A percentile compares a stretch with the other conserved stretches of the same genome.
Evolutionary conservation across 192 early-diverging fungal species (phyloP).

Genomic region (Phycomyces nitens): DNA sequence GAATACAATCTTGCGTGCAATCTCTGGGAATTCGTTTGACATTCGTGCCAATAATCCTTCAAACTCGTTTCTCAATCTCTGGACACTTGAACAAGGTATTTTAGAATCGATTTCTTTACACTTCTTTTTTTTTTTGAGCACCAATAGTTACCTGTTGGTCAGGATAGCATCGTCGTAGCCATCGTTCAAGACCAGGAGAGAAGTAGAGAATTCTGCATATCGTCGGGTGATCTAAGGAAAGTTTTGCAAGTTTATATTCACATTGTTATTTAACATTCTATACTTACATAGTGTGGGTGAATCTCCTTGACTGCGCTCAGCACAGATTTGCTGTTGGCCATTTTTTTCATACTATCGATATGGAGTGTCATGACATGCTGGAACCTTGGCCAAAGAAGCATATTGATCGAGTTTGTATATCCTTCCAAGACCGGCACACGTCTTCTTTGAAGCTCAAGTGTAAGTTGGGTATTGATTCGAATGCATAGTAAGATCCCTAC

Average conservation of each 20-base stretch:
- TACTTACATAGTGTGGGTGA: conserved; percentile 78
- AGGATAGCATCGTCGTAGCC: conserved; percentile 84
- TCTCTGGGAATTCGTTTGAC: conserved; percentile 67
- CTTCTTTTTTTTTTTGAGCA: background rate
- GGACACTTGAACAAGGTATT: conserved; percentile 43
- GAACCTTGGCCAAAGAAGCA: conserved; percentile 91
- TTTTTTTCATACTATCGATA: conserved; percentile 85
- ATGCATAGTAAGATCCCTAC: conserved; percentile 88
- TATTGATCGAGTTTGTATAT: conserved; percentile 88
- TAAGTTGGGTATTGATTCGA: conserved; percentile 79
- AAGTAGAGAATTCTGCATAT: conserved; percentile 91
- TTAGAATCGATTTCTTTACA: background rate
- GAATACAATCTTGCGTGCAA: conserved; percentile 70
- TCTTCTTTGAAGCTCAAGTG: conserved; percentile 77
- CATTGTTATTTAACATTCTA: background rate
- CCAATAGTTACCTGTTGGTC: conserved; percentile 58
- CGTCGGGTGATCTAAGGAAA: conserved; percentile 68
- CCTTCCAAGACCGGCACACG: conserved; percentile 78
- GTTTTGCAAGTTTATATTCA: background rate
- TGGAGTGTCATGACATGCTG: conserved; percentile 83
- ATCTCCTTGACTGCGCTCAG: conserved; percentile 57
- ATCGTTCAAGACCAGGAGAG: conserved; percentile 85
- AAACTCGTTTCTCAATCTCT: conserved; percentile 70
- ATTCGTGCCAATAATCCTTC: conserved; percentile 73
- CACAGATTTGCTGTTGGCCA: conserved; percentile 58